These are phyloP conservation scores for Homolaphlyctis polyrhiza DNA, from an alignment of 371 early-diverging fungal genomes.

Conservation along the genomic window DNA sequence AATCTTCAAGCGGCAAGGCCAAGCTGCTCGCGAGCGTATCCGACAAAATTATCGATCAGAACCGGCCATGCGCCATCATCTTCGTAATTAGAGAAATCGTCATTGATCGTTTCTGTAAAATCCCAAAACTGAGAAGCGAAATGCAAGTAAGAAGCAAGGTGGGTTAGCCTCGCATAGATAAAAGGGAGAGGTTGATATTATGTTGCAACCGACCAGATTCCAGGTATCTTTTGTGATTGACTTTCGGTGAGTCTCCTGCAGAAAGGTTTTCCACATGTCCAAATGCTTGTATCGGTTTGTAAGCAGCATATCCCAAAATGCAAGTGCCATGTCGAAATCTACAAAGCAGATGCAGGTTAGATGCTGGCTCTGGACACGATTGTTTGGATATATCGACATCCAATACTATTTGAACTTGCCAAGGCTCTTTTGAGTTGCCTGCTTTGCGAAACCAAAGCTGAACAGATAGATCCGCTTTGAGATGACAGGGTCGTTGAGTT, in stretches of 20 bases:
- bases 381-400: background rate
- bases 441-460: conserved; percentile 66
- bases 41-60: conserved; percentile 66
- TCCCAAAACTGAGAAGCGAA: conserved; percentile 59
- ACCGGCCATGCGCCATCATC: conserved; percentile 79
- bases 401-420: conserved; percentile 36
- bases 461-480: conserved; percentile 74
- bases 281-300: conserved; percentile 51
- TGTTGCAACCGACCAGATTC: conserved; percentile 53
- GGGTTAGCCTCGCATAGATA: background rate
- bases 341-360: conserved; percentile 1
- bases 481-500: conserved; percentile 46
- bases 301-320: conserved; percentile 69
- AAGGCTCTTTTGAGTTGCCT: conserved; percentile 70
- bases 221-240: conserved; percentile 83
- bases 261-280: conserved; percentile 68
- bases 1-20: no score
- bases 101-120: conserved; percentile 59
- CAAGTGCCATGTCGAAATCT: conserved; percentile 72
- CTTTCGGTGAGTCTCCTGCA: conserved; percentile 66
- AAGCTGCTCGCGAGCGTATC: no score
- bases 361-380: background rate
- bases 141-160: background rate
- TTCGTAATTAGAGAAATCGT: conserved; percentile 64
- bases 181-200: conserved; percentile 5